Base-by-base conservation (phyloP, 139 green algal genomes). In the Picochlorum sp. region DNA sequence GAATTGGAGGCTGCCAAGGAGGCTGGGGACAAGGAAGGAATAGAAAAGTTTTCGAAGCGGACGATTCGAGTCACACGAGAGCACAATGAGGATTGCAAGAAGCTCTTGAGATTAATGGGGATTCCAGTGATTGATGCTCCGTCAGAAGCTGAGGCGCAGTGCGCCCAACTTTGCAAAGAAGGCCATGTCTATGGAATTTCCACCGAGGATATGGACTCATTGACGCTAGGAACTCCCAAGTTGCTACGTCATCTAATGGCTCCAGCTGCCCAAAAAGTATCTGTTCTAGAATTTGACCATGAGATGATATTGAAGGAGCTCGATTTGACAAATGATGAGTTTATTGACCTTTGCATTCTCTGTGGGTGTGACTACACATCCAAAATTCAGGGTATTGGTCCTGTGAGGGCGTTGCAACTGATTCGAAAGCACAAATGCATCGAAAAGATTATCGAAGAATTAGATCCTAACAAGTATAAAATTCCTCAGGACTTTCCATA, bases 331-430 rank as follows among this genome's bases (percentile, higher is more conserved):
- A 4, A 44, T n/a, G 81, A 94, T 1, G 74, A 97, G 76, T 99
- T 99, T 65, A 83, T 98, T 13, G 94, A 99, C 72, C 49, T 99
- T n/a, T 99, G 94, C 84, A 98, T 98, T 66, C 75, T 98, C 44
- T 95, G 86, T 71, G 94, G 94, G 37, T 98, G 94, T 74, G 94
- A 99, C 72, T 98, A 98, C 68, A 85, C 71, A 45, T 73, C 76
- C 55, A 91, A 77, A 61, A 97, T 99, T 70, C 64, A 57, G 4
- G 73, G 73, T 69, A 61, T 80, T 41, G 61, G 66, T 16, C 57
- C 69, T 45, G 86, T 95, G 28, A 85, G 92, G 5, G 82, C 89
- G 0, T 76, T 97, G 45, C 73, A 90, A 65, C 70, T 95, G 7
- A 90, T 99, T 38, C 75, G 83, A 60, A 81, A 93, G 68, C 76